Percentiles rank a stretch among this genome's conserved stretches.
Evolutionary conservation across 768 basidiomycete genomes (phyloP).

Genomic region (Dioszegia hungarica): DNA sequence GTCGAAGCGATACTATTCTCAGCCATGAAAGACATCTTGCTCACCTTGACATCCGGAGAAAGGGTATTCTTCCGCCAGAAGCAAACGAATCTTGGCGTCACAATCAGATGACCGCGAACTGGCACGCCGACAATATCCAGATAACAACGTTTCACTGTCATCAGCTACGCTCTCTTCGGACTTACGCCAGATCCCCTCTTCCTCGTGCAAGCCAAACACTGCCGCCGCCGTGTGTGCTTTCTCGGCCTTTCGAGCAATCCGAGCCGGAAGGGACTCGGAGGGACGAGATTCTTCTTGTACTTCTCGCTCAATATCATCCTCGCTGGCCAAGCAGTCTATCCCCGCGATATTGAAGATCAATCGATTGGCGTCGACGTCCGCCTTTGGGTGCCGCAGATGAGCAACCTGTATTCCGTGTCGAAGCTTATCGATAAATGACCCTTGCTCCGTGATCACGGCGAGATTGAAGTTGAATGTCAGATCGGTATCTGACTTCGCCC

Average conservation of each 20-base stretch:
- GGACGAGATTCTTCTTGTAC: neutral
- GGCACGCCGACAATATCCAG: conserved; percentile 36
- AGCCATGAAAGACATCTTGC: too few species aligned
- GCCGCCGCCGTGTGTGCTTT: conserved; percentile 31
- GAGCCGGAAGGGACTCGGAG: conserved; percentile 6
- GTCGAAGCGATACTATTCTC: conserved; percentile 51
- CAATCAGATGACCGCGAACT: conserved; percentile 44
- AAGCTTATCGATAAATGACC: neutral
- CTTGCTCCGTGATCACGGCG: conserved; percentile 40
- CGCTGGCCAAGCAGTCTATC: conserved; percentile 27
- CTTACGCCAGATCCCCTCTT: conserved; percentile 43
- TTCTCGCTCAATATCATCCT: conserved; percentile 27
- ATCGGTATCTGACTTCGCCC: neutral
- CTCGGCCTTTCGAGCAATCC: conserved; percentile 24
- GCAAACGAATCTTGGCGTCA: conserved; percentile 41
- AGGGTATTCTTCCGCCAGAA: conserved; percentile 41
- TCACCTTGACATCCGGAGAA: conserved; percentile 43
- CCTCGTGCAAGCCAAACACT: conserved; percentile 36
- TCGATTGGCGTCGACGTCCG: conserved; percentile 11
- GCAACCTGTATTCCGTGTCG: neutral
- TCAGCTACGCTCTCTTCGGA: conserved; percentile 4
- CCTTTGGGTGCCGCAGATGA: conserved; percentile 1
- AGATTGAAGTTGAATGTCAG: conserved; percentile 37
- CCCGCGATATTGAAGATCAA: conserved; percentile 39
- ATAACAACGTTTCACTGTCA: conserved; percentile 45